These are phyloP conservation scores for Harringtonia lauricola DNA, from an alignment of 2,329 filamentous ascomycete genomes.

Conservation along the genomic window DNA sequence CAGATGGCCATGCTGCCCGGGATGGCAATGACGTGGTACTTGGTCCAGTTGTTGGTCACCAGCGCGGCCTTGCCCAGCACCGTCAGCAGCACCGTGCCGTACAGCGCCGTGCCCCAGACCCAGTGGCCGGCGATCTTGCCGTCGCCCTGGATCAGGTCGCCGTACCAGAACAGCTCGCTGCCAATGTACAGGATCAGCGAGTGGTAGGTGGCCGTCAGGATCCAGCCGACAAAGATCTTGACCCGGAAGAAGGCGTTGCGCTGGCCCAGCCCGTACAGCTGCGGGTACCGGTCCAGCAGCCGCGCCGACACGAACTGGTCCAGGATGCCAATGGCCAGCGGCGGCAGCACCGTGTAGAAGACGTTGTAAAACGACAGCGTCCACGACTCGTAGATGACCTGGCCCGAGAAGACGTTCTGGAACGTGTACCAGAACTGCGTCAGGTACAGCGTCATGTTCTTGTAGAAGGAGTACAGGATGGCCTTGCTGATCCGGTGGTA, in stretches of 20 bases:
- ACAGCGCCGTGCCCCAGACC: constrained; percentile 95
- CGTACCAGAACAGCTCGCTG: constrained; percentile 68
- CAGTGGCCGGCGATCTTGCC: constrained; percentile 84
- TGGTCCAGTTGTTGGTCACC: constrained; percentile 97
- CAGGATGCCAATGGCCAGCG: constrained; percentile 88
- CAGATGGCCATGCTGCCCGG: constrained; percentile 87
- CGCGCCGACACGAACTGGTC: constrained; percentile 96
- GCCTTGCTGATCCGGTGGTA: constrained; percentile 96
- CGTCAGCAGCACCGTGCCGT: constrained; percentile 85
- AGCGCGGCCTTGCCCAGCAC: constrained; percentile 91
- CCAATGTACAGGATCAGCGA: constrained; percentile 87
- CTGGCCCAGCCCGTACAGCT: constrained; percentile 88
- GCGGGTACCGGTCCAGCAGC: constrained; percentile 87
- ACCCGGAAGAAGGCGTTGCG: constrained; percentile 88
- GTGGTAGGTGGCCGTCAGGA: constrained; percentile 90
- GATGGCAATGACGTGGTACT: constrained; percentile 92
- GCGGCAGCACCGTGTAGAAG: constrained; percentile 89
- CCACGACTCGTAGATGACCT: constrained; percentile 99
- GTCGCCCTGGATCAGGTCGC: constrained; percentile 67
- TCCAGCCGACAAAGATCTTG: constrained; percentile 87
- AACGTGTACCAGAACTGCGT: constrained; percentile 99
- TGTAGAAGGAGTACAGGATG: constrained; percentile 98
- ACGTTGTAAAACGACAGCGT: constrained; percentile 99
- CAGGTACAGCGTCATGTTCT: constrained; percentile 97
- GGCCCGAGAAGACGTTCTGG: constrained; percentile 94